Evolutionary conservation across 306 rosid species (phyloP), one percentile per base, ranked within the genome.

Genomic region (Clitoria ternatea): DNA sequence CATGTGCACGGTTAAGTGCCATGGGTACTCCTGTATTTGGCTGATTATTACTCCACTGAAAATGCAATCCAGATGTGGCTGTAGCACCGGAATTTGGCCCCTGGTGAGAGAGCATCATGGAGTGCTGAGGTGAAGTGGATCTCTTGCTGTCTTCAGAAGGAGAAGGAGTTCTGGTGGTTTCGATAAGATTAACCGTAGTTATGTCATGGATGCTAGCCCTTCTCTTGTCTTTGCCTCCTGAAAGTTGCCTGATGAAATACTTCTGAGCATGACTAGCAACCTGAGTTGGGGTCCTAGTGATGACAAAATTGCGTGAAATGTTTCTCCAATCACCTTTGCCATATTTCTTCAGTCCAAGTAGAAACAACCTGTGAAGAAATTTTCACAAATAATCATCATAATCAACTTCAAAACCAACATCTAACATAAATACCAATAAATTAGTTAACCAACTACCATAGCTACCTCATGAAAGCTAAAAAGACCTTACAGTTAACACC

Each of bases 261-360:
- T 94, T 94, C 80, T 94, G 99, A 26, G 99, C 99, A 65, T 94
- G 99, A 33, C 99, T 94, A 15, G 99, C 99, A 11, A 94, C 99
- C 42, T 91, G 99, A 2, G 99, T 94, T 4, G 97, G 96, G 1
- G 97, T 91, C 56, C 97, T 61, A 45, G 90, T 85, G 0, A 84
- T 77, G 69, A 91, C 97, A 27, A 82, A 91, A 55, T 89, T 89
- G 18, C 96, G 81, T 0, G 97, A 91, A 18, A 91, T 94, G 66
- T 87, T 94, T 76, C 99, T 91, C 99, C 99, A 94, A 72, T 94
- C 99, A 0, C 99, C 97, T 77, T 91, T 94, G 27, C 97, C 97
- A 61, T 89, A 83, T 78, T 87, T 91, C 59, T 89, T 86, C 80
- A 94, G 77, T 7, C 99, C 99, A 83, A 89, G 73, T 17, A 94